Conservation (phyloP, 805 yeast genomes). For the Starmerella asiatica region DNA sequence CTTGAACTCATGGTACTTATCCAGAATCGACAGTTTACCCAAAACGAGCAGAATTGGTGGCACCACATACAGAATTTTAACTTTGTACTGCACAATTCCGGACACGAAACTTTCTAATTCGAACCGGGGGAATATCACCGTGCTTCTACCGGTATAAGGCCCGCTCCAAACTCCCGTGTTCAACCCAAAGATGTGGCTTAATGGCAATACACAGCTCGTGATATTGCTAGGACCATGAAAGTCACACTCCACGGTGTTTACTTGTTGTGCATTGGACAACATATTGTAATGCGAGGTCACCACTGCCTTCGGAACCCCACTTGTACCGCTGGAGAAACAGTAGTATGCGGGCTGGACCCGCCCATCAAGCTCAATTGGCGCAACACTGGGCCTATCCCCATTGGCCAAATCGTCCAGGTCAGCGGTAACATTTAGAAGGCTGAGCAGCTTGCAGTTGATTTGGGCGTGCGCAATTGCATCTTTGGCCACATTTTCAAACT, state of each 20-base stretch:
- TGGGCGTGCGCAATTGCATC: slow-evolving; percentile 10
- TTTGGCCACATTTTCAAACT: slow-evolving; percentile 4
- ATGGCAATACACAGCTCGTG: slow-evolving; percentile 26
- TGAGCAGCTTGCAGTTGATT: slow-evolving; percentile 1
- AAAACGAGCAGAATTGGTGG: slow-evolving; percentile 33
- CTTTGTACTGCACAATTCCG: slow-evolving; percentile 23
- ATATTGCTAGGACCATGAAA: slow-evolving; percentile 20
- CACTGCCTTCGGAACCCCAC: slow-evolving; percentile 72
- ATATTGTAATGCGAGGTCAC: slow-evolving; percentile 47
- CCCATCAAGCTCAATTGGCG: slow-evolving; percentile 13
- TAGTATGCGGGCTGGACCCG: slow-evolving; percentile 20
- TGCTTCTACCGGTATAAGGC: slow-evolving; percentile 17
- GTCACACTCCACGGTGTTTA: slow-evolving; percentile 6
- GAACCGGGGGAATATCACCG: slow-evolving; percentile 25
- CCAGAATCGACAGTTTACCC: slow-evolving; percentile 34
- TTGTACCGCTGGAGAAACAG: slow-evolving; percentile 27
- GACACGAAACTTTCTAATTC: slow-evolving; percentile 26
- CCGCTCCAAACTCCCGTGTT: slow-evolving; percentile 22
- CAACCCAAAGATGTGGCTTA: slow-evolving; percentile 27
- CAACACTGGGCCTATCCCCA: slow-evolving; percentile 2
- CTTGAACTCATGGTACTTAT: slow-evolving; percentile 33
- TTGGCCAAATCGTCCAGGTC: slow-evolving; percentile 1
- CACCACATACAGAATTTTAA: slow-evolving; percentile 32
- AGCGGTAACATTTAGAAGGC: slow-evolving; percentile 3
- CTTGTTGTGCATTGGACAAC: slow-evolving; percentile 28